Base-by-base conservation (phyloP, 768 basidiomycete species). In the Boletus vinaceobasis region DNA sequence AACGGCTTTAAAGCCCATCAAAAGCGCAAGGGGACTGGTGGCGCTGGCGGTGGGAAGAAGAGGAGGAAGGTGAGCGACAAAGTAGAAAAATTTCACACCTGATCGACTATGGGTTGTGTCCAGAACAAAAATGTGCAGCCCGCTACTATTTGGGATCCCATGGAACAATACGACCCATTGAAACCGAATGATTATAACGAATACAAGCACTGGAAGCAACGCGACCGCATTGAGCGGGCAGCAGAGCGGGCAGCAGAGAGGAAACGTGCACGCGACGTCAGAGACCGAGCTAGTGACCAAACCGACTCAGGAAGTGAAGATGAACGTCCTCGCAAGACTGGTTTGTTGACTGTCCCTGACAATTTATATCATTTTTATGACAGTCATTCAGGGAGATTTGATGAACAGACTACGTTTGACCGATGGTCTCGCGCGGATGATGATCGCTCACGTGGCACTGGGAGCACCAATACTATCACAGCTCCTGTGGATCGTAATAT, bases 161-260 rank as follows among this genome's bases (percentile, higher is more conserved):
- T 72, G 53, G 91, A 93, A 62, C 77, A 73, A 29, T 94, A 94
- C 66, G 92, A 94, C 59, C 88, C 90, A 2, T 71, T 85, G 21
- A 82, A 88, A 26, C 92, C 92, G 2, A 93, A 93, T 56, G 92
- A 94, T 61, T 93, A 93, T 71, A 85, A 87, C 60, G 92, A 93
- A 62, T 93, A 85, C 77, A 93, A 92, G 64, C 61, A 83, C 11
- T 93, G 85, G 85, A 86, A 86, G 60, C 82, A 83, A 58, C 84
- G 83, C 53, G 87, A 90, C 26, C 82, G 82, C 39, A 88, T 88
- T 45, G 87, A 92, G 60, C 75, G 83, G 40, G 79, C 86, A n/a
- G 62, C 70, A 15, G 83, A 86, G 59, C 79, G 84, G 33, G 65
- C 80, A n/a, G 77, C 78, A 11, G 84, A 88, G 66, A 72, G 78